Conservation (phyloP, 1,284 basidiomycete species). For the Microbotryum scabiosae region DNA sequence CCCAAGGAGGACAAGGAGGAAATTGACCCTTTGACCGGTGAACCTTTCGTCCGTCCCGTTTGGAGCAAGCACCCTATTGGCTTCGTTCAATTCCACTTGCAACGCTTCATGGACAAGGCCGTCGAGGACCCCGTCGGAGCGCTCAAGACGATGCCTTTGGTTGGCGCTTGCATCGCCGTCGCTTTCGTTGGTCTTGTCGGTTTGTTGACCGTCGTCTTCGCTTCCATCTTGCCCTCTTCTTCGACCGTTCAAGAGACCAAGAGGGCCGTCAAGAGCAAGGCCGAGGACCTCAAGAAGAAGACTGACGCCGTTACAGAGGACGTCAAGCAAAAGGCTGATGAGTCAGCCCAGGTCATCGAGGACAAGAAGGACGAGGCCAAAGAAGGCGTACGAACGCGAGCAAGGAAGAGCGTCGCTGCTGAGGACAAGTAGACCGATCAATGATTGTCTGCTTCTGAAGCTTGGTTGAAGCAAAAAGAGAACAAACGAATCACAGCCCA, state of each 20-base stretch:
- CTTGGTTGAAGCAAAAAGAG: not conserved
- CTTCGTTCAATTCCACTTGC: conserved; percentile 67
- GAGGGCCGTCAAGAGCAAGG: conserved; percentile 8
- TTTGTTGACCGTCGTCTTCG: conserved; percentile 56
- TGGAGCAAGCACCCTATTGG: conserved; percentile 55
- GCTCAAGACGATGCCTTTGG: conserved; percentile 73
- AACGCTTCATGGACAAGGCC: conserved; percentile 63
- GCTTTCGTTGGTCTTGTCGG: conserved; percentile 68
- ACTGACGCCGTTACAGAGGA: conserved; percentile 18
- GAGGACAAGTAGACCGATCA: not conserved
- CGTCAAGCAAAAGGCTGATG: conserved; percentile 11
- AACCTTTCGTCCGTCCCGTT: conserved; percentile 25
- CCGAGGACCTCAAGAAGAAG: conserved; percentile 20
- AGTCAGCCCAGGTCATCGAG: conserved; percentile 6
- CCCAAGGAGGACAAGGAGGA: conserved; percentile 33
- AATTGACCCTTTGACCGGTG: conserved; percentile 31
- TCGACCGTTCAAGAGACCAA: conserved; percentile 1
- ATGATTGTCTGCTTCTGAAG: not conserved
- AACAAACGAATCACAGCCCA: not conserved
- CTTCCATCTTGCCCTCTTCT: conserved; percentile 22
- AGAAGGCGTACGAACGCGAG: conserved; percentile 9
- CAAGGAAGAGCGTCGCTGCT: conserved; percentile 3
- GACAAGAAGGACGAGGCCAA: conserved; percentile 12
- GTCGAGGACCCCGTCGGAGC: conserved; percentile 63
- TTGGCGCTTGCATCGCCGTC: conserved; percentile 64